Evolutionary conservation across 2,329 filamentous ascomycete species (phyloP), one percentile per base, ranked within the genome.

Genomic region (Nakataea oryzae): DNA sequence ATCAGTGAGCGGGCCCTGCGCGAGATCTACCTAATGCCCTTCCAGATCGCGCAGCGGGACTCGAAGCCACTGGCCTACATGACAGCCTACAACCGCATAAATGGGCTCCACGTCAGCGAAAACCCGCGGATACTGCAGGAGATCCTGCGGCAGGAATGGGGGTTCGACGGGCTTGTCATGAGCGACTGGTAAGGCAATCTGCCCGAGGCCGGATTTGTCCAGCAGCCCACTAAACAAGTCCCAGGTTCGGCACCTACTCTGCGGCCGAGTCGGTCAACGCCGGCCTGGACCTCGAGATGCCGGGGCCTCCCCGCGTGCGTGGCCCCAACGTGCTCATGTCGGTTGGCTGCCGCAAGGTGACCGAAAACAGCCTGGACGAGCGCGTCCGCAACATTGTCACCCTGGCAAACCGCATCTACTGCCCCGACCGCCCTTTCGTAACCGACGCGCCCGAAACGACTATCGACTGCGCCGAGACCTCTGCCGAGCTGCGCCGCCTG

Each of bases 61-160:
- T 67, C 68, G 3, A 66, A 70, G 54, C 74, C 73, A 1, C 68
- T 69, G 26, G 72, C 70, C 29, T 67, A 76, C 32, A 76, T 76
- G 74, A 73, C 73, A 3, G 69, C 71, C 32, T 77, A 76, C 64
- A 75, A 75, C 58, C 74, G 73, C 60, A 72, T 77, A 28, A 76
- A 77, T 63, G 74, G 74, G 12, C 64, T 68, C 17, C 74, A 75
- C 65, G 72, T 70, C 26, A 73, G 70, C 63, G 74, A 75, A 64
- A 74, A 74, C 64, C 69, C 69, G 9, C 67, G 68, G 54, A 64
- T 76, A 6, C 64, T 76, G 27, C 66, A 69, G 21, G 70, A 70
- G 47, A 71, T 76, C 41, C 65, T 76, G 54, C 69, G 74, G 62
- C 68, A 70, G 5, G 74, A 76, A 62, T 77, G 74, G 75, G 71